Evolutionary conservation across 2,329 filamentous ascomycete genomes (phyloP).

Genomic region (Nakataea oryzae): DNA sequence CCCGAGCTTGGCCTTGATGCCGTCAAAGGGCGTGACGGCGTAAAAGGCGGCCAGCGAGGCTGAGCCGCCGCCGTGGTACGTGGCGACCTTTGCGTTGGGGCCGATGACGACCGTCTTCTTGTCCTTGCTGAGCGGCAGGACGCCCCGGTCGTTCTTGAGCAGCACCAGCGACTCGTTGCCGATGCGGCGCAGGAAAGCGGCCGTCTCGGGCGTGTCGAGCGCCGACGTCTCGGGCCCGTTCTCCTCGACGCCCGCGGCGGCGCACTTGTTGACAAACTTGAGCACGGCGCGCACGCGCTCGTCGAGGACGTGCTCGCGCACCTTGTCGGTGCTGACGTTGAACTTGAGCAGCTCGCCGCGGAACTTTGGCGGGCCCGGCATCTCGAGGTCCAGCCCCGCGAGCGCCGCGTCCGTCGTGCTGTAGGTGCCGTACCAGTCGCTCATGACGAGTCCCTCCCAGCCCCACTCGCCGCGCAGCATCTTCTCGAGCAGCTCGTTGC

Average conservation of each 20-base stretch:
- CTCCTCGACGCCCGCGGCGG: constrained; percentile 36
- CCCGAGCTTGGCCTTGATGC: constrained; percentile 46
- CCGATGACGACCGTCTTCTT: constrained; percentile 41
- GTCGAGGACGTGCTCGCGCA: constrained; percentile 23
- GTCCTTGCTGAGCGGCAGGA: constrained; percentile 50
- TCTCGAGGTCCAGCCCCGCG: constrained; percentile 47
- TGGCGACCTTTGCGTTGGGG: constrained; percentile 45
- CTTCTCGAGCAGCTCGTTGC: constrained; percentile 34
- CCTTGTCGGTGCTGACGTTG: constrained; percentile 44
- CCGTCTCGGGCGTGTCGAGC: constrained; percentile 6
- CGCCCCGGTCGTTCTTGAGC: constrained; percentile 57
- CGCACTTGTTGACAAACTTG: constrained; percentile 47
- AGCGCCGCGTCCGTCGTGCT: constrained; percentile 37
- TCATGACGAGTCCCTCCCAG: constrained; percentile 47
- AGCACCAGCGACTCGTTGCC: constrained; percentile 56
- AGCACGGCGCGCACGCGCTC: constrained; percentile 35
- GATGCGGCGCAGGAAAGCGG: constrained; percentile 21
- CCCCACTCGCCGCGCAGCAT: constrained; percentile 47
- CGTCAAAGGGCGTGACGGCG: constrained; percentile 62
- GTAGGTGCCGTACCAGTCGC: constrained; percentile 50
- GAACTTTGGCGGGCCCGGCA: constrained; percentile 44
- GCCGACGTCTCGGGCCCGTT: constrained; percentile 12
- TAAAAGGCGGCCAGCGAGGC: constrained; percentile 52
- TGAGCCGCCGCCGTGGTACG: constrained; percentile 55
- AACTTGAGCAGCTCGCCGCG: constrained; percentile 41